Percentiles rank a stretch among this genome's conserved stretches.
Conservation (phyloP, 1,139 yeast genomes). For the Magnusiomyces ingens region DNA sequence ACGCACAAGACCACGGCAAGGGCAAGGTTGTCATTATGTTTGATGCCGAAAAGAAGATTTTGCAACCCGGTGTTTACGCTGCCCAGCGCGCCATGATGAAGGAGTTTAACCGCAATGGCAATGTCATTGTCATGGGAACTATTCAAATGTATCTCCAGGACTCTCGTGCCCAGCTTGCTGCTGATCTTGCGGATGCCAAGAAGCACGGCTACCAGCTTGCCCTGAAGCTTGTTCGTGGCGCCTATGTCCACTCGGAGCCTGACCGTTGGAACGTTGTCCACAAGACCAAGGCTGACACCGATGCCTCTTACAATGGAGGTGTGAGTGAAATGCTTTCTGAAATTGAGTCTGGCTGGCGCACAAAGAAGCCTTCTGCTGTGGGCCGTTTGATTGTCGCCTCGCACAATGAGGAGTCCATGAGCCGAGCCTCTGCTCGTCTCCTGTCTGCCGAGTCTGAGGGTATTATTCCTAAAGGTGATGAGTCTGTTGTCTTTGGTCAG, state of each 20-base stretch:
- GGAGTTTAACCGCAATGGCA: constrained; percentile 58
- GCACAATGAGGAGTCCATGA: constrained; percentile 77
- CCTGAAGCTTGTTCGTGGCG: constrained; percentile 93
- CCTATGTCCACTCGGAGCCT: constrained; percentile 87
- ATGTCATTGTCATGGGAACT: constrained; percentile 76
- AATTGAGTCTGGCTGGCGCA: constrained; percentile 44
- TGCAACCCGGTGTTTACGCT: constrained; percentile 88
- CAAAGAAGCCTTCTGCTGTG: constrained; percentile 35
- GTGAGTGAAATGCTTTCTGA: constrained; percentile 57
- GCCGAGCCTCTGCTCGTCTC: constrained; percentile 25
- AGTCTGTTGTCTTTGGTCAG: constrained; percentile 76
- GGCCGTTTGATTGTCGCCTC: constrained; percentile 92
- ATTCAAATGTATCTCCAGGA: constrained; percentile 86
- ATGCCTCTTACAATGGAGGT: constrained; percentile 65
- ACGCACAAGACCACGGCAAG: constrained; percentile 62
- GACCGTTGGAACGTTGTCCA: constrained; percentile 62
- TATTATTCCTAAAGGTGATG: constrained; percentile 17
- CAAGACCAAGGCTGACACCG: constrained; percentile 71
- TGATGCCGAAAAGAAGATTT: constrained; percentile 86
- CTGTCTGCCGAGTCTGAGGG: constrained; percentile 4
- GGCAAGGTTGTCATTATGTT: constrained; percentile 83
- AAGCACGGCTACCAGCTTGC: constrained; percentile 65
- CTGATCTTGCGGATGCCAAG: constrained; percentile 61
- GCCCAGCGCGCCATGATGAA: constrained; percentile 77
- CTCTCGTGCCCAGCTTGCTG: constrained; percentile 52